These are phyloP conservation scores for Tritrichomonas foetus DNA, from an alignment of 208 protist species.

Conservation along the genomic window DNA sequence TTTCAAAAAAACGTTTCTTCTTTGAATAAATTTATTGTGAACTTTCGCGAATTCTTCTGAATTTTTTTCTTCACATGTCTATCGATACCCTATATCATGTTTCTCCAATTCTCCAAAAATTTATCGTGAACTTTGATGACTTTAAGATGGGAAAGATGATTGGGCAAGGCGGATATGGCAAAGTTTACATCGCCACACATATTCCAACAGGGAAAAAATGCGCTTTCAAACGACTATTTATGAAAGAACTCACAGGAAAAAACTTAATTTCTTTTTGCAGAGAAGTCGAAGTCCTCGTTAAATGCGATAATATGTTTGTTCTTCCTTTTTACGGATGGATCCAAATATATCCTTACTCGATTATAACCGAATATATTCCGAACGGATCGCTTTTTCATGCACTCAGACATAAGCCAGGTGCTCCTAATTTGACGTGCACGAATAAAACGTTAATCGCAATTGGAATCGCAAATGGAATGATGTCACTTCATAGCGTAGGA, in stretches of 20 bases:
- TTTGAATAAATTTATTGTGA: too few species aligned
- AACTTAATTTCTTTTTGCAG: neutral
- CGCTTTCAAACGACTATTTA: neutral
- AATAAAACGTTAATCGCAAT: conserved; percentile 22
- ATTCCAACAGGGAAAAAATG: neutral
- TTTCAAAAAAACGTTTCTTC: too few species aligned
- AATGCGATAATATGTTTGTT: neutral
- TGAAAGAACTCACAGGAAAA: neutral
- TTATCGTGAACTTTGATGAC: neutral
- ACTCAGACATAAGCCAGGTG: neutral
- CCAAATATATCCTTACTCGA: neutral
- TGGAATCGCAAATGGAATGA: conserved; percentile 17
- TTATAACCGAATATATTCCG: neutral
- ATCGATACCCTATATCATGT: too few species aligned
- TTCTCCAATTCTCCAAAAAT: too few species aligned
- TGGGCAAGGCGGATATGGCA: neutral
- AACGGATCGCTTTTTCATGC: neutral
- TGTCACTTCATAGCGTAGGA: neutral
- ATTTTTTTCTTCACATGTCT: too few species aligned
- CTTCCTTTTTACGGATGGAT: neutral
- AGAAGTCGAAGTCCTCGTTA: neutral
- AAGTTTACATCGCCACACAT: neutral
- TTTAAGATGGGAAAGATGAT: neutral
- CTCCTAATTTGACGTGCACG: neutral
- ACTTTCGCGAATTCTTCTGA: too few species aligned